Percentiles rank a stretch among this genome's conserved stretches.
Evolutionary conservation across 169 alveolate genomes (phyloP).

Genomic region (Nephromyces sp.): DNA sequence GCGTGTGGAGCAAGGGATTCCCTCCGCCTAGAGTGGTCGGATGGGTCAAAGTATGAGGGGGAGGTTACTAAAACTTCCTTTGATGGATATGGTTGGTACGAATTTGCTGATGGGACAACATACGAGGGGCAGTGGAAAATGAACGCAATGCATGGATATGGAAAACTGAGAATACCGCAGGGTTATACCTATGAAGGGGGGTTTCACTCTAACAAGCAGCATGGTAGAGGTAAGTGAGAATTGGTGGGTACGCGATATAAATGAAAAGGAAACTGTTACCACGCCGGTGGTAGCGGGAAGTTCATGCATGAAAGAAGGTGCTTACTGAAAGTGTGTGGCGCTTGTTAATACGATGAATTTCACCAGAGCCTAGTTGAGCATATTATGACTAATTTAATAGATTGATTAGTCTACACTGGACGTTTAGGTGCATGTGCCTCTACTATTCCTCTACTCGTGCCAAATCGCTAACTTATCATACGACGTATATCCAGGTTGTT

Average conservation of each 20-base stretch:
- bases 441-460: too few relatives aligned
- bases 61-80: conserved; percentile 10
- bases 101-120: conserved; percentile 17
- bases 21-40: too few relatives aligned
- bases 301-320: background rate
- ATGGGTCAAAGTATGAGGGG: conserved; percentile 26
- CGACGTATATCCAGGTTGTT: too few relatives aligned
- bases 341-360: background rate
- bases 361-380: background rate
- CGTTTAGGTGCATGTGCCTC: too few relatives aligned
- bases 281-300: background rate
- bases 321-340: background rate
- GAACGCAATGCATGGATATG: conserved; percentile 21
- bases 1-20: too few relatives aligned
- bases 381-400: background rate
- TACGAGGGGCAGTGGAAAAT: conserved; percentile 27
- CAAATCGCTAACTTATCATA: too few relatives aligned
- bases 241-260: background rate
- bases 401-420: too few relatives aligned
- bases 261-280: background rate
- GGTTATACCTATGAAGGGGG: conserved; percentile 16
- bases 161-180: conserved; percentile 17
- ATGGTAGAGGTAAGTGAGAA: conserved; percentile 20
- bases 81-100: conserved; percentile 23
- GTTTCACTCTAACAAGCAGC: conserved; percentile 14